A percentile compares a stretch with the other conserved stretches of the same genome.
Conservation (phyloP, 2,329 filamentous ascomycete genomes). For the Madurella fahalii region DNA sequence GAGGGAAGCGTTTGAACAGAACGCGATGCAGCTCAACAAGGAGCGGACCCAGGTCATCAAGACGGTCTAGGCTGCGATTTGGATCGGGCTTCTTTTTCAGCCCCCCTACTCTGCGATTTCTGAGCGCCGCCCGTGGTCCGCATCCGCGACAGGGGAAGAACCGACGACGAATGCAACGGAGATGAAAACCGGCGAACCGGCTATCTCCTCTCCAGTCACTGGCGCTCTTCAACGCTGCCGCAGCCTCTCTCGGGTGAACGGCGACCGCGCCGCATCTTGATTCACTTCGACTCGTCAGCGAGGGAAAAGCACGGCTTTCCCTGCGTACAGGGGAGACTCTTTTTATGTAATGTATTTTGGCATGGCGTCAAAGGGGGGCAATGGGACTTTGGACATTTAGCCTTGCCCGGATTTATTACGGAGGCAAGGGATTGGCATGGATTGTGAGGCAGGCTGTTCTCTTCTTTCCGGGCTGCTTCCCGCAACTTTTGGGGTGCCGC, state of each 20-base stretch:
- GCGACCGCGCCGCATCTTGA: not conserved
- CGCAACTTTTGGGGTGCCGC: not conserved
- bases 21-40: conserved; percentile 84
- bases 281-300: not conserved
- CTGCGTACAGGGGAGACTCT: not conserved
- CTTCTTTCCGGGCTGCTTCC: not conserved
- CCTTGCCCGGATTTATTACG: not conserved
- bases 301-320: not conserved
- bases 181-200: not conserved
- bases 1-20: conserved; percentile 92
- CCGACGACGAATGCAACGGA: not conserved
- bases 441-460: not conserved
- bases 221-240: not conserved
- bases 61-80: conserved; percentile 60
- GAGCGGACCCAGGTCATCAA: conserved; percentile 94
- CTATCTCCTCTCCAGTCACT: not conserved
- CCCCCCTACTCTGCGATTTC: too few relatives aligned
- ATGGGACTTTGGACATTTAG: not conserved
- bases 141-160: not conserved
- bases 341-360: conserved; percentile 7
- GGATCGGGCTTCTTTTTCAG: not conserved
- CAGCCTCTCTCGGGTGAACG: not conserved
- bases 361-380: conserved; percentile 8
- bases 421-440: not conserved
- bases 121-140: too few relatives aligned